phyloP scores from a whole-genome alignment of 2,329 filamentous ascomycete genomes.

The Talaromyces funiculosus region DNA sequence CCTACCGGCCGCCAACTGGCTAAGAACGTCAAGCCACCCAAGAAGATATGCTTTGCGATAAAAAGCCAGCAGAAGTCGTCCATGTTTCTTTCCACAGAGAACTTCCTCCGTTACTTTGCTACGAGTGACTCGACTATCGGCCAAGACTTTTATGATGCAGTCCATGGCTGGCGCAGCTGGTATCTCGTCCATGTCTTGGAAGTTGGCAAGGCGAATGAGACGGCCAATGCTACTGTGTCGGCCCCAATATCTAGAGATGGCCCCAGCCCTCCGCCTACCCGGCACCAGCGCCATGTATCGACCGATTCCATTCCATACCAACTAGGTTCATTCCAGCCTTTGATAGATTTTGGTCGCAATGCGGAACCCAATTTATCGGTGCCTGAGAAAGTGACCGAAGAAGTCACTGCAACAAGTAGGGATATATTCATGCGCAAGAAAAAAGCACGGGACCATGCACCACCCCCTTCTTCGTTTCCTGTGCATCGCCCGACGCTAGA shows the following conservation, averaged over 20 bases:
- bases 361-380: slow-evolving; percentile 40
- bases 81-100: slow-evolving; percentile 74
- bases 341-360: slow-evolving; percentile 59
- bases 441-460: slow-evolving; percentile 24
- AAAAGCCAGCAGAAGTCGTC: slow-evolving; percentile 87
- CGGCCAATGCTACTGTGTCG: not conserved
- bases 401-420: slow-evolving; percentile 11
- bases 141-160: slow-evolving; percentile 61
- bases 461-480: slow-evolving; percentile 27
- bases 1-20: slow-evolving; percentile 63
- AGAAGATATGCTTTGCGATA: slow-evolving; percentile 77
- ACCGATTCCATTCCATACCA: slow-evolving; percentile 46
- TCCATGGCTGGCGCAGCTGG: slow-evolving; percentile 87
- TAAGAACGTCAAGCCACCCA: slow-evolving; percentile 73
- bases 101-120: slow-evolving; percentile 89
- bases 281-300: slow-evolving; percentile 15
- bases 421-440: slow-evolving; percentile 26
- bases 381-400: not conserved
- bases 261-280: slow-evolving; percentile 16
- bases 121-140: slow-evolving; percentile 66
- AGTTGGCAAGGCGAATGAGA: slow-evolving; percentile 40
- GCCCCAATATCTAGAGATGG: slow-evolving; percentile 22
- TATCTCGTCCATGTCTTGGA: slow-evolving; percentile 72
- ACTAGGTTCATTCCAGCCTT: slow-evolving; percentile 61
- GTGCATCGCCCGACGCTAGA: slow-evolving; percentile 23